Base-by-base conservation (phyloP, 164 flowering plant species). In the Dillenia suffruticosa region DNA sequence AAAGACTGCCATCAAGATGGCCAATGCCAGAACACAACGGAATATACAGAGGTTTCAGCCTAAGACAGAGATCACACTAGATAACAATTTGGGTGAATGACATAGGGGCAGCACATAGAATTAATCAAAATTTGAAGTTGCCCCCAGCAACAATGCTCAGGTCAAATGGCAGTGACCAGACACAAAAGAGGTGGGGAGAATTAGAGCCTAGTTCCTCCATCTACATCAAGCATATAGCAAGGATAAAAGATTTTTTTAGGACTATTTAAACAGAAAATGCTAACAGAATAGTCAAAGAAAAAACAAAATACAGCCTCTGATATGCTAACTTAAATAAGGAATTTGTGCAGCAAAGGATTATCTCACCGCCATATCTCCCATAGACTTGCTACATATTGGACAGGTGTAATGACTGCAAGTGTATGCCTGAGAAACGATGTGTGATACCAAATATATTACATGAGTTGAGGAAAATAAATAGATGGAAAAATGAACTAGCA, bases 331-430 rank as follows among this genome's bases (percentile, higher is more conserved):
- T 11, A 58, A 44, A 8, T 40, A 49, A 66, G 17, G 26, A 61
- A 16, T 32, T 32, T 32, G 40, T 32, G 0, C 0, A 56, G 47
- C 57, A 59, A 62, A 44, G 12, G 56, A 12, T 54, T 57, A 44
- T 17, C 85, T 83, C 80, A 92, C 96, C 75, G 89, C 82, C 96
- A 88, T 92, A 65, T 90, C 92, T 70, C 93, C 98, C 78, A 90
- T 63, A 12, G 98, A 86, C 72, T 87, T 90, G 90, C 96, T 84
- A 66, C 98, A 92, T 49, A 92, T 86, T 48, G 96, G 96, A 67
- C 98, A 92, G 49, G 81, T 79, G 69, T 88, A 90, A 73, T 88
- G 92, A 68, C 90, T 85, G 79, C 92, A 84, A 32, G 96, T 87
- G 65, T 88, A 92, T 12, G 90, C 96, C 98, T 92, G 54, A 15